Base-by-base conservation (phyloP, 1,139 yeast species). In the Tardiomyces blankii region DNA sequence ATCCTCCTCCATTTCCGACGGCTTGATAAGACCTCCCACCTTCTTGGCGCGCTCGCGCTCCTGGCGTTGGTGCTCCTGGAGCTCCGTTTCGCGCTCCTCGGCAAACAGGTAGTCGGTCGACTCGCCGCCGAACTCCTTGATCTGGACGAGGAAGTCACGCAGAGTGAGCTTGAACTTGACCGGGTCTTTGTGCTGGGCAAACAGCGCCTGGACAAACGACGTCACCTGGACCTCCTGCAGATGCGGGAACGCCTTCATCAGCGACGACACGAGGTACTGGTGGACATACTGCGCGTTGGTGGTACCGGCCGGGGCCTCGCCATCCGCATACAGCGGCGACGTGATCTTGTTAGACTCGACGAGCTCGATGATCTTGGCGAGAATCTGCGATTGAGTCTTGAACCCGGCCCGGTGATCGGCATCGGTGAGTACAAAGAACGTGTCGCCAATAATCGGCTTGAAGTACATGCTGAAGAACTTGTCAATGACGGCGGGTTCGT, bases 321-420 rank as follows among this genome's bases (percentile, higher is more conserved):
- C 63, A 30, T 74, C 78, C 44, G 80, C 84, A 63, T 87, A 91
- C 51, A 93, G 73, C 35, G 97, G 95, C 44, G 75, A 80, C 38
- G 77, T 70, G 49, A 91, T 85, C 49, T 78, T 78, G 50, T 79
- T 74, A 53, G 79, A 83, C 62, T 85, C 88, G 16, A 91, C 94
- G 49, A 91, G 70, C 53, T 86, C 87, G 53, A 93, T 78, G 67
- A 91, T 73, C 62, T 82, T 84, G 48, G 95, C 83, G 56, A 93
- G 73, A 54, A 93, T 74, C 60, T 84, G 84, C 5, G 95, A 75
- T 69, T 93, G 98, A 57, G 80, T 76, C 54, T 84, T 77, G 70
- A 93, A 93, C 1, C 97, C 98, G 19, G 97, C 86, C 67, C 91
- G 91, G 65, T 93, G 99, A 63, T 91, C 99, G 7, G 96, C 84